These are phyloP conservation scores for Trifolium pratense DNA, from an alignment of 306 rosid species.

Conservation along the genomic window DNA sequence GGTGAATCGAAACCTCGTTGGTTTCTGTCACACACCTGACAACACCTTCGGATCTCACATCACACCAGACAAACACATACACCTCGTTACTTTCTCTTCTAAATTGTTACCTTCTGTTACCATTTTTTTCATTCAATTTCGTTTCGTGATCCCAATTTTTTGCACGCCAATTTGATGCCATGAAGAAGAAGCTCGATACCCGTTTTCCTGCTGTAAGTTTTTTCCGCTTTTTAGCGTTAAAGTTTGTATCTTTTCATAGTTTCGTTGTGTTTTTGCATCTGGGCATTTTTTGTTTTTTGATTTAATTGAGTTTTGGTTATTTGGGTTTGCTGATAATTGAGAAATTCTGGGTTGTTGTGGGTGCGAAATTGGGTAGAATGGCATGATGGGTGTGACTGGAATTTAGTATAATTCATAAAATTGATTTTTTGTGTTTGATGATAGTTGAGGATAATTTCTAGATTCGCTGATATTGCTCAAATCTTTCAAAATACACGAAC, in stretches of 20 bases:
- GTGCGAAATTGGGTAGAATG: background rate
- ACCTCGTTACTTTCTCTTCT: constrained; percentile 22
- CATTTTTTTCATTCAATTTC: background rate
- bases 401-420: constrained; percentile 19
- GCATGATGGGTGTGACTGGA: constrained; percentile 2
- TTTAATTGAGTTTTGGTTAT: background rate
- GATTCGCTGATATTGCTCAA: too few species aligned
- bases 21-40: constrained; percentile 31
- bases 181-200: constrained; percentile 98
- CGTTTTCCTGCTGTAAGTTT: constrained; percentile 95
- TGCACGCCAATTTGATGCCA: constrained; percentile 53
- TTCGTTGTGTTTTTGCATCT: constrained; percentile 26
- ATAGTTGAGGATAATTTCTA: too few species aligned
- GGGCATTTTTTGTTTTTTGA: background rate
- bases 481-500: too few species aligned
- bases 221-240: background rate
- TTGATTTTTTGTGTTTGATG: background rate
- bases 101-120: constrained; percentile 11
- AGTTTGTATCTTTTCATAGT: background rate
- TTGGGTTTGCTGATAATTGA: constrained; percentile 3
- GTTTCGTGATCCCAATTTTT: constrained; percentile 5
- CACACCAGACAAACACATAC: background rate
- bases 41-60: constrained; percentile 67
- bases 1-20: constrained; percentile 34
- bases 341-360: constrained; percentile 14